Evolutionary conservation across 805 yeast genomes (phyloP).

Genomic region (Metschnikowia proteae): DNA sequence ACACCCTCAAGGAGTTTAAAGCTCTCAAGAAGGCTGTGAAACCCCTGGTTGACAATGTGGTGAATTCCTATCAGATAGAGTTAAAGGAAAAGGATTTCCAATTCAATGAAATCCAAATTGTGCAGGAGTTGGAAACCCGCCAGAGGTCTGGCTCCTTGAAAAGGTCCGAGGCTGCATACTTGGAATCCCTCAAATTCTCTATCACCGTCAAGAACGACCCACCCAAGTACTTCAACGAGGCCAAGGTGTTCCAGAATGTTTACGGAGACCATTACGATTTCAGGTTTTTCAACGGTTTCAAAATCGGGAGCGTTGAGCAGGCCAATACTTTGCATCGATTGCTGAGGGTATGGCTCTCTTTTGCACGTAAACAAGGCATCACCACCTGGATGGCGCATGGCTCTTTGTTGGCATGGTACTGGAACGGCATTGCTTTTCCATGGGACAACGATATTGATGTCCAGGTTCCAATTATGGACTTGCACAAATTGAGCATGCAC

Average conservation of each 20-base stretch:
- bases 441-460: slow-evolving; percentile 31
- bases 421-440: slow-evolving; percentile 29
- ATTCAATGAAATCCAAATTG: slow-evolving; percentile 19
- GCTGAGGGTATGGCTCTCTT: slow-evolving; percentile 25
- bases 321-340: slow-evolving; percentile 21
- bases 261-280: slow-evolving; percentile 28
- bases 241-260: slow-evolving; percentile 21
- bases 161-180: slow-evolving; percentile 11
- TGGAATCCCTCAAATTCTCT: slow-evolving; percentile 13
- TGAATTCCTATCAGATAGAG: slow-evolving; percentile 25
- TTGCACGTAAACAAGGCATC: slow-evolving; percentile 24
- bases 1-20: slow-evolving; percentile 22
- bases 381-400: slow-evolving; percentile 31
- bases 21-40: slow-evolving; percentile 17
- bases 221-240: slow-evolving; percentile 43
- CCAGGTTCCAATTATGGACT: slow-evolving; percentile 25
- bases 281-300: slow-evolving; percentile 25
- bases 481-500: slow-evolving; percentile 20
- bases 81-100: slow-evolving; percentile 27
- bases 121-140: slow-evolving; percentile 17
- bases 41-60: slow-evolving; percentile 22
- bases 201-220: slow-evolving; percentile 14
- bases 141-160: slow-evolving; percentile 6
- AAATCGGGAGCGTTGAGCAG: slow-evolving; percentile 18
- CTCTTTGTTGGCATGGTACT: slow-evolving; percentile 28